Conservation (phyloP, 1,284 basidiomycete genomes). For the Ustilago xerochloae region DNA sequence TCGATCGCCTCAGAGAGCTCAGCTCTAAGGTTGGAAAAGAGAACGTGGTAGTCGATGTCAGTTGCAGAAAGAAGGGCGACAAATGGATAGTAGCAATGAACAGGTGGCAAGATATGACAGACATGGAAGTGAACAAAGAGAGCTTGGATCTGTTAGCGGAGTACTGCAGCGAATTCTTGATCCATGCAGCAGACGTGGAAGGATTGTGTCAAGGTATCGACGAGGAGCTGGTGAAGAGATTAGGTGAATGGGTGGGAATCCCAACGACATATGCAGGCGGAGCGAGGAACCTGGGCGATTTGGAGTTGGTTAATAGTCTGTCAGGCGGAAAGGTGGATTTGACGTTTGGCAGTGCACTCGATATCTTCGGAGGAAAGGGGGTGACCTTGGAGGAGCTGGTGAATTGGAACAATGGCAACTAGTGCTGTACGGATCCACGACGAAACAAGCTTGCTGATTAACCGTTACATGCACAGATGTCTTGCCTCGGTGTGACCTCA, state of each 20-base stretch:
- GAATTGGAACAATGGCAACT: slow-evolving; percentile 63
- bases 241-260: slow-evolving; percentile 90
- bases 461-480: too few species aligned
- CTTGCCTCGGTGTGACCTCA: too few species aligned
- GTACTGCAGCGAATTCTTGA: slow-evolving; percentile 82
- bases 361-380: slow-evolving; percentile 82
- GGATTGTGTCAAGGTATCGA: slow-evolving; percentile 97
- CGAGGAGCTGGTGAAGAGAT: slow-evolving; percentile 82
- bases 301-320: slow-evolving; percentile 83
- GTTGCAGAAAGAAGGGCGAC: slow-evolving; percentile 82
- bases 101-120: slow-evolving; percentile 96
- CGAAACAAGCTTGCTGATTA: too few species aligned
- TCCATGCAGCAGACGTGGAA: slow-evolving; percentile 98
- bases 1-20: slow-evolving; percentile 78
- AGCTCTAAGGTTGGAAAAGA: slow-evolving; percentile 81
- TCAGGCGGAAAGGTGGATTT: slow-evolving; percentile 89
- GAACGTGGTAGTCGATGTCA: slow-evolving; percentile 92
- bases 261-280: slow-evolving; percentile 98
- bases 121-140: slow-evolving; percentile 81
- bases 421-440: too few species aligned
- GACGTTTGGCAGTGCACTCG: slow-evolving; percentile 88
- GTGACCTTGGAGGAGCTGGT: slow-evolving; percentile 81
- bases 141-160: slow-evolving; percentile 36
- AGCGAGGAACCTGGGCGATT: slow-evolving; percentile 85
- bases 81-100: slow-evolving; percentile 98